Percentiles rank a stretch among this genome's conserved stretches.
phyloP scores from a whole-genome alignment of 2,329 filamentous ascomycete genomes.

The Cordyceps javanica region DNA sequence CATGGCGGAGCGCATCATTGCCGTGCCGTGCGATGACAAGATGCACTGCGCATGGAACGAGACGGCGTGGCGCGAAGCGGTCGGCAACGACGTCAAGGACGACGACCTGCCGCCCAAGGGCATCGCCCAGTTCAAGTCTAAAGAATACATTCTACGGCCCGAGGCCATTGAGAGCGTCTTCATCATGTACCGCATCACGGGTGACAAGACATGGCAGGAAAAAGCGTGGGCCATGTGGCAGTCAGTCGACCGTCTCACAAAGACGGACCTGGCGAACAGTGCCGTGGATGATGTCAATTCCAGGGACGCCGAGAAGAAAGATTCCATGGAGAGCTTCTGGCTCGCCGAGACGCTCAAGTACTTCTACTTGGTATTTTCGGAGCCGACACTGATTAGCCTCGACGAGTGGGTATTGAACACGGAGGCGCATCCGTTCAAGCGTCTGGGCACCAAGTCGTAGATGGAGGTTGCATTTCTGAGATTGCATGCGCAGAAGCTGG shows the following conservation, averaged over 20 bases:
- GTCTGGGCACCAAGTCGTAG: slow-evolving; percentile 16
- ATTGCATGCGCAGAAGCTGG: not conserved
- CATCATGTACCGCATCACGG: slow-evolving; percentile 47
- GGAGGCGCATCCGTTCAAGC: slow-evolving; percentile 42
- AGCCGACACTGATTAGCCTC: slow-evolving; percentile 54
- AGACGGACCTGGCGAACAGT: slow-evolving; percentile 43
- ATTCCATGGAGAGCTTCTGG: slow-evolving; percentile 71
- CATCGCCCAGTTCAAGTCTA: slow-evolving; percentile 51
- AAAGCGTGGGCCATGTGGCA: slow-evolving; percentile 50
- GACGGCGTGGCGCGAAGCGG: slow-evolving; percentile 17
- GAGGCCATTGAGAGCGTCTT: slow-evolving; percentile 51
- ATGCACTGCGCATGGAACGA: slow-evolving; percentile 29
- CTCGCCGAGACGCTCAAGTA: slow-evolving; percentile 70
- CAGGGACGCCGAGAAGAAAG: slow-evolving; percentile 30
- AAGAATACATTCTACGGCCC: slow-evolving; percentile 46
- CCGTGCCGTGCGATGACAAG: slow-evolving; percentile 32
- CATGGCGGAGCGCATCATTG: slow-evolving; percentile 46
- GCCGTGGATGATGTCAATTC: slow-evolving; percentile 36
- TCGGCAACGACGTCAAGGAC: slow-evolving; percentile 18
- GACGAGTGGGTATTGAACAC: slow-evolving; percentile 63
- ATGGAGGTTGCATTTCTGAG: not conserved
- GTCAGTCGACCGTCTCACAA: slow-evolving; percentile 40
- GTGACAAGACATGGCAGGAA: slow-evolving; percentile 38
- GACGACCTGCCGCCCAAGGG: slow-evolving; percentile 42
- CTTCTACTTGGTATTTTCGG: slow-evolving; percentile 66